A percentile compares a stretch with the other conserved stretches of the same genome.
phyloP scores from a whole-genome alignment of 169 alveolate species.

The Plasmodium inui region DNA sequence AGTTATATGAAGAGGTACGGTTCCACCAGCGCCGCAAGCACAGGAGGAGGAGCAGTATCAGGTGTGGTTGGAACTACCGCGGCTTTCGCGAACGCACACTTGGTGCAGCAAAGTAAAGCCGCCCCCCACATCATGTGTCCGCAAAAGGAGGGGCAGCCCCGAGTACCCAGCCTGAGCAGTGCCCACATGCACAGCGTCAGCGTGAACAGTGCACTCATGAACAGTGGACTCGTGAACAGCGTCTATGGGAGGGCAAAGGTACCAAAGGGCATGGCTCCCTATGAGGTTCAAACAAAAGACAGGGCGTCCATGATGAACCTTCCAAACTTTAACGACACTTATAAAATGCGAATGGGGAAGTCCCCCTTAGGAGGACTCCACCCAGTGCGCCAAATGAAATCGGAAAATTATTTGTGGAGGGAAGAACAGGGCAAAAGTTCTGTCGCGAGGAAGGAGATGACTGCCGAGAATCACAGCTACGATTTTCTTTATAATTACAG shows the following conservation, averaged over 20 bases:
- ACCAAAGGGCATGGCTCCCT: not conserved
- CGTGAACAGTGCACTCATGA: not conserved
- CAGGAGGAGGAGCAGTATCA: not conserved
- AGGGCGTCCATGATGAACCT: not conserved
- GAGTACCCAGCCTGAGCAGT: not conserved
- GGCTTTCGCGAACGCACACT: not conserved
- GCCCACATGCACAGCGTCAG: not conserved
- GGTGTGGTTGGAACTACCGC: not conserved
- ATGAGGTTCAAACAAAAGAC: not conserved
- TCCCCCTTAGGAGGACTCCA: not conserved
- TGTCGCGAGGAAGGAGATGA: not conserved
- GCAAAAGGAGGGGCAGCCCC: not conserved
- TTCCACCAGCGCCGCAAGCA: not conserved
- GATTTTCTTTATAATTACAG: not conserved
- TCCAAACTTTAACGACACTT: not conserved
- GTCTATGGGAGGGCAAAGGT: not conserved
- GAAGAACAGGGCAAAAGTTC: not conserved
- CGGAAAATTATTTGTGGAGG: not conserved
- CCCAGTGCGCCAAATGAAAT: not conserved
- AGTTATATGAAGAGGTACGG: not conserved
- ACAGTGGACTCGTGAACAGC: not conserved
- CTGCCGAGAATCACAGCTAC: not conserved
- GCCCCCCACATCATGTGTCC: not conserved
- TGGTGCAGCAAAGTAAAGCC: not conserved
- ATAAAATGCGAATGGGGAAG: not conserved